Evolutionary conservation across 345 rosid species (phyloP).

Genomic region (Cardamine resedifolia): DNA sequence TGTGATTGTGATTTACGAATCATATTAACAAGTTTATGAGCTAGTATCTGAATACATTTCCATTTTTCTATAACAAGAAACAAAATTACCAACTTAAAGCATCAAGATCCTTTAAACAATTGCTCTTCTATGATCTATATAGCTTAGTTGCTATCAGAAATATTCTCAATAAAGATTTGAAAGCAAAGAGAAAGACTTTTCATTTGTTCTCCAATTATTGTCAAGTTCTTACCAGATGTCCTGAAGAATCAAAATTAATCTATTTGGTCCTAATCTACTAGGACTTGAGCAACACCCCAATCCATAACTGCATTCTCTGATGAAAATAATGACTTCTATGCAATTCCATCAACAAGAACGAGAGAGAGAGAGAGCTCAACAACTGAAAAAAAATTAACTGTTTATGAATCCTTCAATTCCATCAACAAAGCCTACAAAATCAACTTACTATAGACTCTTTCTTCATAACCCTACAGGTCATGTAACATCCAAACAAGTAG

Average conservation of each 20-base stretch:
- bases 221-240: background rate
- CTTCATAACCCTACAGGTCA: background rate
- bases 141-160: background rate
- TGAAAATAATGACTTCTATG: background rate
- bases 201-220: background rate
- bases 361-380: background rate
- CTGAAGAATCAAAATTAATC: background rate
- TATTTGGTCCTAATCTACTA: background rate
- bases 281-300: background rate
- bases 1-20: background rate
- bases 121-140: background rate
- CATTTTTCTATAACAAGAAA: background rate
- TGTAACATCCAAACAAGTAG: slow-evolving; percentile 7
- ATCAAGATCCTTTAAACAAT: background rate
- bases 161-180: slow-evolving; percentile 1
- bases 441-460: slow-evolving; percentile 2
- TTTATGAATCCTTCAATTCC: slow-evolving; percentile 9
- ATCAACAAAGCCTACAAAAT: slow-evolving; percentile 16
- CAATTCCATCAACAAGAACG: background rate
- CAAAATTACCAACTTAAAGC: background rate
- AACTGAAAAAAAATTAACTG: background rate
- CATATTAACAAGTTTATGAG: background rate
- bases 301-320: slow-evolving; percentile 13
- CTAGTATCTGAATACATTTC: background rate
- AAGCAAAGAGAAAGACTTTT: background rate